Base-by-base conservation (phyloP, 768 basidiomycete species). In the Dendrothele bispora region DNA sequence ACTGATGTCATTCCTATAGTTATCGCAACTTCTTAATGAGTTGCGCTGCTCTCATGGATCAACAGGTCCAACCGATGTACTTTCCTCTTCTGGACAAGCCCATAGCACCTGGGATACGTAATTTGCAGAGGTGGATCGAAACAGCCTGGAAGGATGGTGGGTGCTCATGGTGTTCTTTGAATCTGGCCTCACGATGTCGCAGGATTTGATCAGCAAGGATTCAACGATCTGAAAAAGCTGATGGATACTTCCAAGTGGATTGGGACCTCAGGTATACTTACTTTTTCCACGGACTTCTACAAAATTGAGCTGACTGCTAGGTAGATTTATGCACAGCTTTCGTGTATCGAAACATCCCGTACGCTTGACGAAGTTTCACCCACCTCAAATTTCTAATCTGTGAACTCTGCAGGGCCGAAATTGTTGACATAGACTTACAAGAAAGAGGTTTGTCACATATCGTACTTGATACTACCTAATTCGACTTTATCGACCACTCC, bases 1-100 rank as follows among this genome's bases (percentile, higher is more conserved):
- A 46, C 38, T 17, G n/a, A 32, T 7, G 3, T n/a, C 20, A 14
- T 22, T 20, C 4, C 10, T 41, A 7, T 49, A 92, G 90, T 21
- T 91, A 93, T 59, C 84, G 88, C 18, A 92, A 91, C 61, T 92
- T 86, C 55, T 55, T 89, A 53, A 92, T 93, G 84, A 71, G 78
- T 7, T 91, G 88, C 59, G 71, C 83, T 3, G 76, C 80, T 5
- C 74, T 93, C 18, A 82, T 88, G 77, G 76, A 73, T 40, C 91
- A 93, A 59, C 64, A 64, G 43, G 47, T 63, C 11, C 86, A 88
- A 59, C 77, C 79, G 2, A 46, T 75, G 46, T 93, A 92, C 63
- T 78, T 77, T 47, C 66, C 78, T 2, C 66, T 84, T 15, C 69
- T 92, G 3, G 78, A 82, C 43, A 53, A 65, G n/a, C 78, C 80